These are phyloP conservation scores for Smallanthus sonchifolius DNA, from an alignment of 129 eudicot genomes.

Conservation along the genomic window DNA sequence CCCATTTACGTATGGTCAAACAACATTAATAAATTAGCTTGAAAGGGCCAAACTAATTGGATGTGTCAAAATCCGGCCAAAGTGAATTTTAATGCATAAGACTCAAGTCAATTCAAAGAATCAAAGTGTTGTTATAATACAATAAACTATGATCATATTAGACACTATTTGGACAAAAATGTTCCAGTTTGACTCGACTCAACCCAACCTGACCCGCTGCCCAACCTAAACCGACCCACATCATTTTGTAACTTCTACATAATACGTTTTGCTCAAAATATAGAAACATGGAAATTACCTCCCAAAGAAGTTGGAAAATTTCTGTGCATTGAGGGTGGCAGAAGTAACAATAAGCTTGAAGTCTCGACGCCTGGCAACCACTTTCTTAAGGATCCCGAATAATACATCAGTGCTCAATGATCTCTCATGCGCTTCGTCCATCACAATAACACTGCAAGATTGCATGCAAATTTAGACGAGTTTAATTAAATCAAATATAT, in stretches of 20 bases:
- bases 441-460: constrained; percentile 53
- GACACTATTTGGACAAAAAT: neutral
- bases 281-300: constrained; percentile 31
- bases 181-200: too few relatives aligned
- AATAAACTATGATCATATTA: neutral
- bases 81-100: neutral
- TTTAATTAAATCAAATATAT: neutral
- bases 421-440: constrained; percentile 84
- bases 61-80: neutral
- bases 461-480: neutral
- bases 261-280: neutral
- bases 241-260: neutral
- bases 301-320: constrained; percentile 63
- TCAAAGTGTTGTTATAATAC: neutral
- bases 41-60: neutral
- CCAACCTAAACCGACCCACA: neutral
- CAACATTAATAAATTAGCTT: neutral
- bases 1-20: neutral
- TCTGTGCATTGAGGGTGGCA: constrained; percentile 68
- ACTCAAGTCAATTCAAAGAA: neutral
- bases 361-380: constrained; percentile 68
- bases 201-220: neutral
- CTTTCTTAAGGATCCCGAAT: constrained; percentile 65
- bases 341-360: constrained; percentile 76
- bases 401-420: constrained; percentile 64